Percentiles rank a stretch among this genome's conserved stretches.
Evolutionary conservation across 2,329 filamentous ascomycete species (phyloP).

Genomic region (Trichoderma citrinoviride): DNA sequence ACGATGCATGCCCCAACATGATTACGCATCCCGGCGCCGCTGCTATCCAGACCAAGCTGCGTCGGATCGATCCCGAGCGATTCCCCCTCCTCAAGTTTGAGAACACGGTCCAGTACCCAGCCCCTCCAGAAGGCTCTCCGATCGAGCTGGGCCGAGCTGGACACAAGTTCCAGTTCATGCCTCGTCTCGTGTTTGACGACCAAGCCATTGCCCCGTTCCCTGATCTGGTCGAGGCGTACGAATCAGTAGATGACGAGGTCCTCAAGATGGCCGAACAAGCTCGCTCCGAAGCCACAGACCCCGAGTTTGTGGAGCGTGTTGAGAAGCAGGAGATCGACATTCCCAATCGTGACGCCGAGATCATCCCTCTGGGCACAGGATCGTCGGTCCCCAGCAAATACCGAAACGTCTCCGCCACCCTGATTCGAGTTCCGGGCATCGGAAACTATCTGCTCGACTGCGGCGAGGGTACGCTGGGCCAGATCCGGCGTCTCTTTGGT

Average conservation of each 20-base stretch:
- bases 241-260: slow-evolving; percentile 43
- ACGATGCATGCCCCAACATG: slow-evolving; percentile 72
- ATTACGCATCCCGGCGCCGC: slow-evolving; percentile 68
- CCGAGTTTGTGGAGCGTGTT: slow-evolving; percentile 49
- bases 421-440: slow-evolving; percentile 77
- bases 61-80: slow-evolving; percentile 67
- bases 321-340: slow-evolving; percentile 60
- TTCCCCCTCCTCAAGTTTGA: slow-evolving; percentile 69
- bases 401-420: slow-evolving; percentile 87
- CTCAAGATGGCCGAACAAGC: slow-evolving; percentile 52
- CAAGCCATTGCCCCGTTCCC: slow-evolving; percentile 45
- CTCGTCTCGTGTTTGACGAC: slow-evolving; percentile 46
- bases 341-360: slow-evolving; percentile 71
- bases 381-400: slow-evolving; percentile 89
- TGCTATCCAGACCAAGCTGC: slow-evolving; percentile 64
- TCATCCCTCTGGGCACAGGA: slow-evolving; percentile 86
- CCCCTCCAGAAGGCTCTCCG: slow-evolving; percentile 27
- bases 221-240: slow-evolving; percentile 46
- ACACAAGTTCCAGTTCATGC: slow-evolving; percentile 47
- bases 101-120: slow-evolving; percentile 41
- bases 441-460: slow-evolving; percentile 91
- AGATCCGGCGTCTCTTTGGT: slow-evolving; percentile 72
- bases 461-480: slow-evolving; percentile 88
- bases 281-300: slow-evolving; percentile 39
- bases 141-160: slow-evolving; percentile 45